Conservation (phyloP, 2,329 filamentous ascomycete genomes). For the Zymoseptoria crescenta region DNA sequence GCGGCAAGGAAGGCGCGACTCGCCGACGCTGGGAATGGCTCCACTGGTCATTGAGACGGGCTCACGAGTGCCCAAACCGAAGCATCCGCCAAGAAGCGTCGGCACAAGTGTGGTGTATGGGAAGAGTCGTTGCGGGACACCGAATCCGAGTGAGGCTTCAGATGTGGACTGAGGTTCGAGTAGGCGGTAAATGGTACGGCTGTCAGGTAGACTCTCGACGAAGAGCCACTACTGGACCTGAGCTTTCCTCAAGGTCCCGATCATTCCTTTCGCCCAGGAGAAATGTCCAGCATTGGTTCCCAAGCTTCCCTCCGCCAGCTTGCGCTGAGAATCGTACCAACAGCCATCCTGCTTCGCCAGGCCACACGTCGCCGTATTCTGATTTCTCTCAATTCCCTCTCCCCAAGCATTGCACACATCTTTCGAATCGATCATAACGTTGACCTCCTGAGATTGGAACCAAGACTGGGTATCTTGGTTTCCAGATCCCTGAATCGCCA, state of each 20-base stretch:
- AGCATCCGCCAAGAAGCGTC: background rate
- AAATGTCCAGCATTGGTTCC: slow-evolving; percentile 32
- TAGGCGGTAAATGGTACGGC: too few species aligned
- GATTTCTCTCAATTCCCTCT: slow-evolving; percentile 54
- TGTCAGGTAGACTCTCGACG: too few species aligned
- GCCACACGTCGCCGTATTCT: slow-evolving; percentile 58
- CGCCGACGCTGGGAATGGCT: background rate
- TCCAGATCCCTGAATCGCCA: slow-evolving; percentile 66
- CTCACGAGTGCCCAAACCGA: background rate
- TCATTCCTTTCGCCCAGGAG: slow-evolving; percentile 13
- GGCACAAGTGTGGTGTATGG: background rate
- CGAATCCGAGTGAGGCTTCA: background rate
- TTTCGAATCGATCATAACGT: slow-evolving; percentile 62
- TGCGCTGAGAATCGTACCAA: slow-evolving; percentile 48
- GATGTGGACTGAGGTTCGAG: background rate
- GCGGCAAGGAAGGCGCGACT: background rate
- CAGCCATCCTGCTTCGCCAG: slow-evolving; percentile 50
- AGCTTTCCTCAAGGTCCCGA: slow-evolving; percentile 16
- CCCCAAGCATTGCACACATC: slow-evolving; percentile 55
- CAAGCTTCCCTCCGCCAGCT: slow-evolving; percentile 35
- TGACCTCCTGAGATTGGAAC: slow-evolving; percentile 71
- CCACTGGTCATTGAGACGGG: background rate
- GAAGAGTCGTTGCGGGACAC: background rate
- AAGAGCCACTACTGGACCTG: slow-evolving; percentile 5
- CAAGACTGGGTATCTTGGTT: slow-evolving; percentile 77